phyloP scores from a whole-genome alignment of 2,329 filamentous ascomycete genomes.

The Didymella keratinophila region DNA sequence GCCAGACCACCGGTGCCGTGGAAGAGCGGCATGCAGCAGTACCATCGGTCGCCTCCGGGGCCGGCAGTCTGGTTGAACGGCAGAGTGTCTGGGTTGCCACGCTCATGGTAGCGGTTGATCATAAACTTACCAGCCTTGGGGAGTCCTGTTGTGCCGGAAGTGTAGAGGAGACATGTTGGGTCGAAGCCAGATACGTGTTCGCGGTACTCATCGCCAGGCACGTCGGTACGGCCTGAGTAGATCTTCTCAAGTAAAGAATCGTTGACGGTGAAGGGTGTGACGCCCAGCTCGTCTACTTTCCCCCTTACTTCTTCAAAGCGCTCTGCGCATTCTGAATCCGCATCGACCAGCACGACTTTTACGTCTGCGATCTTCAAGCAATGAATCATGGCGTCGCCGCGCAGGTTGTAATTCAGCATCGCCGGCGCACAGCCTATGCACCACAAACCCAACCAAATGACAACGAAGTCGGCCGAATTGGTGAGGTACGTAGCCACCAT shows the following conservation, averaged over 20 bases:
- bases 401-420: conserved; percentile 73
- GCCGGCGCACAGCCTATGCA: conserved; percentile 73
- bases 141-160: conserved; percentile 75
- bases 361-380: conserved; percentile 66
- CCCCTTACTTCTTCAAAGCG: conserved; percentile 30
- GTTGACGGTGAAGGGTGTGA: conserved; percentile 31
- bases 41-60: conserved; percentile 66
- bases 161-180: conserved; percentile 73
- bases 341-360: conserved; percentile 66
- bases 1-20: conserved; percentile 74
- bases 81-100: conserved; percentile 46
- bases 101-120: conserved; percentile 39
- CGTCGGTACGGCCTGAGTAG: conserved; percentile 25
- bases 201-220: conserved; percentile 64
- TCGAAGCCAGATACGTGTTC: conserved; percentile 59
- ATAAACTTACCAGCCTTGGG: conserved; percentile 62
- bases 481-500: conserved; percentile 71
- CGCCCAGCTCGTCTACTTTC: conserved; percentile 31
- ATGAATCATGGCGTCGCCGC: conserved; percentile 68
- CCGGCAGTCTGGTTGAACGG: conserved; percentile 48
- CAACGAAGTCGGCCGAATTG: conserved; percentile 71
- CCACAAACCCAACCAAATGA: conserved; percentile 70
- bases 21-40: conserved; percentile 78
- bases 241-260: conserved; percentile 30
- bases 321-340: conserved; percentile 48